Percentiles rank a stretch among this genome's conserved stretches.
phyloP scores from a whole-genome alignment of 2,329 filamentous ascomycete species.

The Mollisiaceae sp. region DNA sequence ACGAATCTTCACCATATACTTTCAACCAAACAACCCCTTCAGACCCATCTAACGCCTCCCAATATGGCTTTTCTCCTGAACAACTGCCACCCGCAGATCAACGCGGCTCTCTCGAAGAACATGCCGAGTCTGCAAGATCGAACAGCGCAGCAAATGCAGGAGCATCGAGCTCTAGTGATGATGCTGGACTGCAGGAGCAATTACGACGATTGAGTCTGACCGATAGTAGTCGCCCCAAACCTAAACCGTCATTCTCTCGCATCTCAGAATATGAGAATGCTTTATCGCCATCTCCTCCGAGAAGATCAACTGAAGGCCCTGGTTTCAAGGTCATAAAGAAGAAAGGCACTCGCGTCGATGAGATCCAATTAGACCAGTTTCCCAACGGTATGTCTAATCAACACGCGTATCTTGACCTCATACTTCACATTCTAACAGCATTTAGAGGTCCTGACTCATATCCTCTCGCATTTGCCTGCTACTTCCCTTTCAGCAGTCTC shows the following conservation, averaged over 20 bases:
- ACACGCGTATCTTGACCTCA: neutral
- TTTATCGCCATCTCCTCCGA: constrained; percentile 52
- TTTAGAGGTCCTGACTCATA: constrained; percentile 88
- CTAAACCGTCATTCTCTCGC: constrained; percentile 47
- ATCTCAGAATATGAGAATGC: constrained; percentile 68
- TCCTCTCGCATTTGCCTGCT: constrained; percentile 87
- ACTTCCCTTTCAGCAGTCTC: constrained; percentile 82
- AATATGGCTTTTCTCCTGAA: constrained; percentile 62
- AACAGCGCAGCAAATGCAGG: constrained; percentile 41
- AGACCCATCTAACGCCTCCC: constrained; percentile 46
- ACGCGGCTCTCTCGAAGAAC: constrained; percentile 41
- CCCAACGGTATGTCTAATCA: constrained; percentile 72
- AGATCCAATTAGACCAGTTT: constrained; percentile 54
- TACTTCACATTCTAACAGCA: constrained; percentile 38
- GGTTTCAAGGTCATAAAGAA: constrained; percentile 63
- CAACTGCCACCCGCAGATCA: constrained; percentile 47
- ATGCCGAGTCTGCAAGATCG: constrained; percentile 21
- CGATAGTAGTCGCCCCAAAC: constrained; percentile 38
- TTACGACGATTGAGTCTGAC: constrained; percentile 57
- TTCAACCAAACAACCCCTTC: constrained; percentile 45
- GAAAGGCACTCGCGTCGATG: constrained; percentile 36
- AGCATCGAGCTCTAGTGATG: constrained; percentile 39
- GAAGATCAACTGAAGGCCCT: constrained; percentile 48
- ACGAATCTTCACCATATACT: constrained; percentile 52
- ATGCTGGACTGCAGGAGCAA: constrained; percentile 53